A percentile compares a stretch with the other conserved stretches of the same genome.
These are phyloP conservation scores for Paulownia fortunei DNA, from an alignment of 257 asterid genomes.

Conservation along the genomic window DNA sequence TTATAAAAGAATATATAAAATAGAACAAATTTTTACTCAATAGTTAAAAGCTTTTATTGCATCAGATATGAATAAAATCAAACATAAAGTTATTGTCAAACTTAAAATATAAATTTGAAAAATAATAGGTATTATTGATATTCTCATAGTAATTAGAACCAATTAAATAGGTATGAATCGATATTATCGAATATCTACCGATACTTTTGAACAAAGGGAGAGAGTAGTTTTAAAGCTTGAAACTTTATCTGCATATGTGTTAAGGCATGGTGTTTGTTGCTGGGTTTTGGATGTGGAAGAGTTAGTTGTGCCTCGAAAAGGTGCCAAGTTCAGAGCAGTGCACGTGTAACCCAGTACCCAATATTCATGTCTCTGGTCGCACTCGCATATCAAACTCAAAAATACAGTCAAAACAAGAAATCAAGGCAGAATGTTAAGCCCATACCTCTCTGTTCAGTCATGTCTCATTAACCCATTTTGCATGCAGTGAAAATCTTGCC, in stretches of 20 bases:
- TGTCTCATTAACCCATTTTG: constrained; percentile 8
- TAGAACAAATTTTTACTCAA: too few species aligned
- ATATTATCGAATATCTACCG: too few species aligned
- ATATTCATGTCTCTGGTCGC: constrained; percentile 31
- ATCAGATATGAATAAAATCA: too few species aligned
- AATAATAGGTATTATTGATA: too few species aligned
- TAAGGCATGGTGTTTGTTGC: neutral
- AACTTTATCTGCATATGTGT: neutral
- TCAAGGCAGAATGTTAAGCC: constrained; percentile 44
- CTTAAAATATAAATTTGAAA: too few species aligned
- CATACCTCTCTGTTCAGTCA: constrained; percentile 43
- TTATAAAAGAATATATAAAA: neutral
- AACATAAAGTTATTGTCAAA: too few species aligned
- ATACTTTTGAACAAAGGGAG: too few species aligned
- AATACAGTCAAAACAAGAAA: constrained; percentile 36
- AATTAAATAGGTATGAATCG: too few species aligned
- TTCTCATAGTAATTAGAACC: too few species aligned
- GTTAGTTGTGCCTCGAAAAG: constrained; percentile 51
- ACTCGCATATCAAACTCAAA: neutral
- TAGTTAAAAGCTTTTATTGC: too few species aligned
- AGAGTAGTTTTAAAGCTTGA: neutral
- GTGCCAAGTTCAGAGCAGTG: constrained; percentile 52
- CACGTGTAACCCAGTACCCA: constrained; percentile 69
- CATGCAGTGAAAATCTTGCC: constrained; percentile 8
- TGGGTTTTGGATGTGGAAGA: neutral